Conservation (phyloP, 2,329 filamentous ascomycete species). For the Plectosphaerella plurivora region DNA sequence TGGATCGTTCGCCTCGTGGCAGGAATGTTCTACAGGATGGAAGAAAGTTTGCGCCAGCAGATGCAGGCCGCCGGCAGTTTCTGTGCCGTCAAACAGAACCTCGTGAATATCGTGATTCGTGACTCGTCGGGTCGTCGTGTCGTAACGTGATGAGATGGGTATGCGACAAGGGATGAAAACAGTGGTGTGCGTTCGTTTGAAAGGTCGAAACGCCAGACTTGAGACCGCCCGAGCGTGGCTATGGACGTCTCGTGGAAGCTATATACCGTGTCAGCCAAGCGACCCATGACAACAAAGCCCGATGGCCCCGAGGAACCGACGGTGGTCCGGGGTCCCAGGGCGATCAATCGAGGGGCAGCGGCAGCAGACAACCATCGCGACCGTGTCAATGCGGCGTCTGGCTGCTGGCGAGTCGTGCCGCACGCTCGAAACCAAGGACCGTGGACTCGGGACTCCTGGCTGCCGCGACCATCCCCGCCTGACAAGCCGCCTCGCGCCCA, state of each 20-base stretch:
- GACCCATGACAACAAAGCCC: not conserved
- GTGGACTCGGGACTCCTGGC: not conserved
- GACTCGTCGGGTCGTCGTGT: not conserved
- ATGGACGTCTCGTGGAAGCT: not conserved
- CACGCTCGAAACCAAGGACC: not conserved
- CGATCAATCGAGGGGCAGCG: not conserved
- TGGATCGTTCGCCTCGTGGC: not conserved
- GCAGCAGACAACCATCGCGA: not conserved
- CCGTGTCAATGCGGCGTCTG: not conserved
- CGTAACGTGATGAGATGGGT: not conserved
- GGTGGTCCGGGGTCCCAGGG: not conserved
- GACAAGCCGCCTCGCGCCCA: not conserved
- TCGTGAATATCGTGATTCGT: conserved; percentile 3
- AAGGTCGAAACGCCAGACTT: not conserved
- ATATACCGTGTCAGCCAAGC: conserved; percentile 5
- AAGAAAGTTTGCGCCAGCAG: not conserved
- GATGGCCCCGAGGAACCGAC: too few species aligned
- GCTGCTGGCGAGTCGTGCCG: not conserved
- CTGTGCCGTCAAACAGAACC: not conserved
- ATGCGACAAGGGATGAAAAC: not conserved
- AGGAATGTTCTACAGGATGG: not conserved
- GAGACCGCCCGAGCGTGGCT: not conserved
- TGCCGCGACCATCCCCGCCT: not conserved
- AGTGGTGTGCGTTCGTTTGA: not conserved
- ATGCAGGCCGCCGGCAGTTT: not conserved